phyloP scores from a whole-genome alignment of 805 yeast species.

The Cyberlindnera samutprakarnensis region DNA sequence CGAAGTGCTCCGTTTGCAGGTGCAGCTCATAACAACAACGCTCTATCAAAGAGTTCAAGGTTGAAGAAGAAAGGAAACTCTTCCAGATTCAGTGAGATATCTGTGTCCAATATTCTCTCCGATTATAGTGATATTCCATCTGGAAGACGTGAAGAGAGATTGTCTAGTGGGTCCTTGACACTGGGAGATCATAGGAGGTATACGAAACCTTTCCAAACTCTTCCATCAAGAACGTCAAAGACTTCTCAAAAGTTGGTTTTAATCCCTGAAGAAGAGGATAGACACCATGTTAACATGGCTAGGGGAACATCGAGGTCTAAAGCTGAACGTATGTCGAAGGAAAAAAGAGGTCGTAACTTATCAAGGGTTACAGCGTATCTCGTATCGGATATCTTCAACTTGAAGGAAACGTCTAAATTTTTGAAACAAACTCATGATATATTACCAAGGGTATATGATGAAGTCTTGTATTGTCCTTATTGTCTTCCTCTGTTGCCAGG shows the following conservation, averaged over 20 bases:
- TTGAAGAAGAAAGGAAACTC: conserved; percentile 13
- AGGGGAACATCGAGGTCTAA: conserved; percentile 15
- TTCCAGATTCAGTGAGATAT: conserved; percentile 62
- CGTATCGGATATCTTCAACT: conserved; percentile 74
- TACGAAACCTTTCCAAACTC: conserved; percentile 45
- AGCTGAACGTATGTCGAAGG: conserved; percentile 51
- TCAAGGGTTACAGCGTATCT: conserved; percentile 90
- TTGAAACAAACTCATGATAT: conserved; percentile 69
- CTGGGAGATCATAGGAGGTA: conserved; percentile 11
- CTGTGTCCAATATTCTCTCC: conserved; percentile 71
- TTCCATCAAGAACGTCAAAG: conserved; percentile 75
- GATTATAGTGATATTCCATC: conserved; percentile 86
- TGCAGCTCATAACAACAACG: conserved; percentile 25
- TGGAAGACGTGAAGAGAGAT: conserved; percentile 41
- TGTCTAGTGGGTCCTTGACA: conserved; percentile 26
- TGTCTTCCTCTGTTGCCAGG: conserved; percentile 85
- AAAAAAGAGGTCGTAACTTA: conserved; percentile 42
- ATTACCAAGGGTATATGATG: conserved; percentile 82
- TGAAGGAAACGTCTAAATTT: conserved; percentile 56
- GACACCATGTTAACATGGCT: conserved; percentile 2
- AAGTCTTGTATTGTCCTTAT: conserved; percentile 87
- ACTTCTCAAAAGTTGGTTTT: conserved; percentile 80
- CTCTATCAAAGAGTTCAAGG: conserved; percentile 3
- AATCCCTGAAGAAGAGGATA: conserved; percentile 52
- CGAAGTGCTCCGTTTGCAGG: conserved; percentile 77